Evolutionary conservation across 2,329 filamentous ascomycete species (phyloP), one percentile per base, ranked within the genome.

Genomic region (Phoma sp.): DNA sequence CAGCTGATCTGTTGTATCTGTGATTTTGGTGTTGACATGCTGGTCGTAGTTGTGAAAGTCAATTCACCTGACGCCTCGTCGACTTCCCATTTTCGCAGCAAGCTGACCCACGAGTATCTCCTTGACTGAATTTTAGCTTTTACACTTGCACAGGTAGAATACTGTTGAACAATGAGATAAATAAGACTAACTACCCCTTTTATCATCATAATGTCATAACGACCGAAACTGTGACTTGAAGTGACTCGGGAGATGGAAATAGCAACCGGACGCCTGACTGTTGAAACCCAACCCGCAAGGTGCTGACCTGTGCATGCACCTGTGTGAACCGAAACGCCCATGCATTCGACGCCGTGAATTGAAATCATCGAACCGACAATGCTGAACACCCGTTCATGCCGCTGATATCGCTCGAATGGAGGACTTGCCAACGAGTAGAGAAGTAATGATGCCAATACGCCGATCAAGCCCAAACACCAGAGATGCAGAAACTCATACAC

Each of bases 121-220:
- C 18, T 18, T 18, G 18, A 18, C 18, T 18, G n/a, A n/a, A n/a
- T 18, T 18, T 18, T 18, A 18, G 18, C 27, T 29, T 29, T 44
- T 25, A 42, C 39, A 29, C 14, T 2, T 8, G n/a, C 24, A 29
- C 11, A 29, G n/a, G 13, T 25, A 9, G 8, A 35, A 41, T 9
- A 7, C 24, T 9, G 6, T 48, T 14, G 24, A 58, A 60, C 18
- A 51, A 37, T 42, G 49, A 53, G 37, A 45, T 47, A 38, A 36
- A 50, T 61, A 61, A 62, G 52, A 60, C 59, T 66, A 61, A 49
- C 30, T 50, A 29, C 6, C n/a, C 50, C 66, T 61, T 57, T 65
- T 59, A 63, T 61, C 57, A 61, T 55, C 64, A 62, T 67, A 59
- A 67, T 52, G 63, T 65, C 64, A 61, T 67, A 46, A 45, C 18